Evolutionary conservation across 768 basidiomycete genomes (phyloP), one percentile per base, ranked within the genome.

Genomic region (Rhodotorula toruloides): DNA sequence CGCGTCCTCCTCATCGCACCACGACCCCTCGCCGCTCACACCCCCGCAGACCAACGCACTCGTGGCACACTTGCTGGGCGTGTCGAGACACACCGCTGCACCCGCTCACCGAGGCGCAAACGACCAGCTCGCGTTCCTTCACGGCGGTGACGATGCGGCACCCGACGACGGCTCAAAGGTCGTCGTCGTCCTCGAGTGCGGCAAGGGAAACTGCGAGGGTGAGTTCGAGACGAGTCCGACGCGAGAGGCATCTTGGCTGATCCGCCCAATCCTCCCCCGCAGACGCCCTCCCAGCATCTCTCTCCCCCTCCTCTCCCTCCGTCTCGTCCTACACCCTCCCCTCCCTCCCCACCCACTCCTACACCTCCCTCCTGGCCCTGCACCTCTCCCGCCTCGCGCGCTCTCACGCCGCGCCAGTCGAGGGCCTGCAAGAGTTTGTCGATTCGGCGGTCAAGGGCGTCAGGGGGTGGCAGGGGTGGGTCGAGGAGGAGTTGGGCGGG

Each of bases 121-220:
- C n/a, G n/a, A n/a, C n/a, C n/a, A n/a, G n/a, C n/a, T n/a, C n/a
- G n/a, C n/a, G n/a, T n/a, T n/a, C n/a, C n/a, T n/a, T 8, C 52
- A 13, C 34, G 25, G 14, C 50, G 9, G n/a, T 13, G 12, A 46
- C 44, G 12, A 46, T 22, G 44, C 44, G 12, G 12, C 42, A 12
- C 42, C 42, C 13, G 42, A 25, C 11, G 21, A 25, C 25, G 36
- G 53, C 53, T n/a, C 49, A 5, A 61, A 62, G 49, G 31, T 72
- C 34, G 66, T 72, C 54, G 31, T 72, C 57, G 34, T 63, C 29
- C 47, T 72, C 56, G 70, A 72, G 48, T 72, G 70, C 57, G 49
- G 40, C 7, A 62, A 63, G 6, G 13, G 42, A 1, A 63, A 55
- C 7, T 69, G 68, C 54, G n/a, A 53, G 16, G 55, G 65, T 67